Conservation (phyloP, 805 yeast species). For the Nakazawaea wickerhamii region DNA sequence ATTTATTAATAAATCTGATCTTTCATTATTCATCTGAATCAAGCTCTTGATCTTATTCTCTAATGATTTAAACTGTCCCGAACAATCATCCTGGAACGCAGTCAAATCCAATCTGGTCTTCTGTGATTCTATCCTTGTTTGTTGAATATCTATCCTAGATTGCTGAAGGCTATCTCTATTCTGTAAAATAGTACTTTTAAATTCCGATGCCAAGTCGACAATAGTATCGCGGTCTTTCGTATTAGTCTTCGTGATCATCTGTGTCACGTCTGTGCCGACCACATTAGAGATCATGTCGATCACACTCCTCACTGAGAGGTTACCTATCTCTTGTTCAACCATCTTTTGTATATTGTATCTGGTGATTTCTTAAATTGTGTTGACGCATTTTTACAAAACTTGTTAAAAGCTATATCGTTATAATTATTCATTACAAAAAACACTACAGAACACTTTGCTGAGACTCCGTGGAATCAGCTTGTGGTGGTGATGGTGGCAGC, state of each 20-base stretch:
- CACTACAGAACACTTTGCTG: no score
- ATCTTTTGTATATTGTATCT: no score
- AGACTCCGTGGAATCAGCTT: no score
- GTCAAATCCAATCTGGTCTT: slow-evolving; percentile 9
- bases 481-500: no score
- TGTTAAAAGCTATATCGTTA: no score
- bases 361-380: no score
- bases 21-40: slow-evolving; percentile 3
- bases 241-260: neutral
- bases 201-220: neutral
- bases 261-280: neutral
- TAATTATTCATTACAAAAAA: no score
- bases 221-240: neutral
- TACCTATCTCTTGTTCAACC: neutral
- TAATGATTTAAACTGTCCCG: slow-evolving; percentile 1
- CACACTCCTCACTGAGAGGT: neutral
- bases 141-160: slow-evolving; percentile 9
- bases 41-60: neutral
- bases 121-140: slow-evolving; percentile 11
- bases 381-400: no score
- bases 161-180: slow-evolving; percentile 8
- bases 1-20: neutral
- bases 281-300: neutral
- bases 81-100: slow-evolving; percentile 2
- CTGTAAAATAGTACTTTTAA: neutral